Conservation (phyloP, 805 yeast species). For the Wickerhamiella sergipiensis region DNA sequence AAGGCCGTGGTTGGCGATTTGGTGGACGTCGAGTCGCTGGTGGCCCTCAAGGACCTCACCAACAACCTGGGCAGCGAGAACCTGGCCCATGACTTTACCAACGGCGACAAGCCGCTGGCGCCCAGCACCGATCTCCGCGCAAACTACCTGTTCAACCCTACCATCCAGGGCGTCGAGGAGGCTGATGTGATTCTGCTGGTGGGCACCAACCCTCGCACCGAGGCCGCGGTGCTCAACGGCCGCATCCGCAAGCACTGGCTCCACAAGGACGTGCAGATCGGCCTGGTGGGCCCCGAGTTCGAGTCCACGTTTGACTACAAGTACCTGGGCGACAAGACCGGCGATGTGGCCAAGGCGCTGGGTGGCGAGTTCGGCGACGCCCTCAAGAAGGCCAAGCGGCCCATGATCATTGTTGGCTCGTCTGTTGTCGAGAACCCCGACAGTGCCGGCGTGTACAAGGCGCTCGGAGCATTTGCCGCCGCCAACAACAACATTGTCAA, state of each 20-base stretch:
- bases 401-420: conserved; percentile 70
- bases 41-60: conserved; percentile 65
- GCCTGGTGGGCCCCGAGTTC: conserved; percentile 61
- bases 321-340: conserved; percentile 48
- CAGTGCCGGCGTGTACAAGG: conserved; percentile 43
- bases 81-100: conserved; percentile 54
- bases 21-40: conserved; percentile 70
- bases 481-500: conserved; percentile 47
- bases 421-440: conserved; percentile 60
- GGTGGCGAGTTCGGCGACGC: conserved; percentile 56
- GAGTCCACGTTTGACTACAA: conserved; percentile 60
- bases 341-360: conserved; percentile 45
- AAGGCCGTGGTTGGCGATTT: conserved; percentile 75
- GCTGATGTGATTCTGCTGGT: conserved; percentile 70
- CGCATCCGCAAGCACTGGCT: conserved; percentile 76
- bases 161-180: conserved; percentile 65
- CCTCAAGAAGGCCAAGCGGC: conserved; percentile 51
- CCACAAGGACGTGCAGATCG: conserved; percentile 47
- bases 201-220: conserved; percentile 82
- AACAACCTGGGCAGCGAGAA: conserved; percentile 73
- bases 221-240: conserved; percentile 77
- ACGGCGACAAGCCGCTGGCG: conserved; percentile 42
- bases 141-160: conserved; percentile 66
- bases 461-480: conserved; percentile 46
- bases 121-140: conserved; percentile 66